These are phyloP conservation scores for Candida silvicultrix DNA, from an alignment of 805 yeast species.

Conservation along the genomic window DNA sequence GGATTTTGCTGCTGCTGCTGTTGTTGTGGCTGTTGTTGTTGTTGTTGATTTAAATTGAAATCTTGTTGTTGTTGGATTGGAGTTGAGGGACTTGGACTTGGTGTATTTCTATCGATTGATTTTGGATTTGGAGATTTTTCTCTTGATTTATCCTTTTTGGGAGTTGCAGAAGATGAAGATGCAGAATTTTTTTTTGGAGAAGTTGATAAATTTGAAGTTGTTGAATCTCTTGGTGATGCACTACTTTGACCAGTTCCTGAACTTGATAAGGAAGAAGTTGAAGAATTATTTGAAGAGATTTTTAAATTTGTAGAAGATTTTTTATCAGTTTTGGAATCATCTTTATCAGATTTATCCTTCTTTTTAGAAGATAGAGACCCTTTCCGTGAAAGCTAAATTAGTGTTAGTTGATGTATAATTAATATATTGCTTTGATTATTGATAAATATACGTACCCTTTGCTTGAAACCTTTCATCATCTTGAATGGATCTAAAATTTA, in stretches of 20 bases:
- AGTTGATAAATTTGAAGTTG: neutral
- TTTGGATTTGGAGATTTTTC: neutral
- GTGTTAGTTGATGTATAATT: constrained; percentile 13
- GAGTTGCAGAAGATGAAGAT: neutral
- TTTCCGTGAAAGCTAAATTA: constrained; percentile 18
- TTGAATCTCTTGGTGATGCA: neutral
- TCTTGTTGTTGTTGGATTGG: constrained; percentile 1
- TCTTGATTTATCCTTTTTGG: neutral
- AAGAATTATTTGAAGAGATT: neutral
- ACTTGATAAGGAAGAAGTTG: neutral
- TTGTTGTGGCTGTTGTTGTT: constrained; percentile 1
- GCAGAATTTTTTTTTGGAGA: neutral
- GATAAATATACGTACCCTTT: constrained; percentile 32
- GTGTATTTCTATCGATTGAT: neutral
- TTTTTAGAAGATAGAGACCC: constrained; percentile 30
- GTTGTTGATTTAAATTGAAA: neutral
- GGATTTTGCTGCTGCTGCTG: too few species aligned
- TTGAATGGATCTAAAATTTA: constrained; percentile 17
- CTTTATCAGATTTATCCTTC: constrained; percentile 36
- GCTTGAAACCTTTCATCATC: constrained; percentile 74
- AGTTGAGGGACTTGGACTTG: constrained; percentile 2
- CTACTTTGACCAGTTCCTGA: neutral
- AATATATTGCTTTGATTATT: neutral
- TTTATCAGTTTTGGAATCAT: constrained; percentile 12
- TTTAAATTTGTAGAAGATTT: constrained; percentile 1